Evolutionary conservation across 495 filamentous ascomycete genomes (phyloP), one percentile per base, ranked within the genome.

Genomic region (Hypomontagnella monticulosa): DNA sequence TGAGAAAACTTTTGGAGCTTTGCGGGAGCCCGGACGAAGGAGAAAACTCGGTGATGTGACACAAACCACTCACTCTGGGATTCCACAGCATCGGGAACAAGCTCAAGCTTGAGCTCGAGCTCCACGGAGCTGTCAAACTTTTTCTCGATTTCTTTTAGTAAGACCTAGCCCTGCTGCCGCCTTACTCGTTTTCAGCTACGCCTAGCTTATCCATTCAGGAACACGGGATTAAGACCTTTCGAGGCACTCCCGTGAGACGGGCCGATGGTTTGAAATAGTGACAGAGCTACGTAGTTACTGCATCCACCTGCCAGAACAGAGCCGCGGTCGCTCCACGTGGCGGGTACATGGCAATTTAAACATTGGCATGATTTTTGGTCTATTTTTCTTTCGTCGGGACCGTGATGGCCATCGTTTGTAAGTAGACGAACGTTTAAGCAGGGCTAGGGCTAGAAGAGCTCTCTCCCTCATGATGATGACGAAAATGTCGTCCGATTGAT

Each of bases 121-220:
- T 27, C 50, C 48, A 47, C 42, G 51, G 34, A 53, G 27, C 47
- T 52, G 47, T 53, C 40, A 57, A 38, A 32, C 27, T 43, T 57
- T 51, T 64, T 52, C 33, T 48, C 44, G n/a, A 14, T 38, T 46
- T 43, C 33, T 55, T 34, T 18, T 41, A 40, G 32, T 32, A 18
- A 18, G 36, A 46, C 14, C 36, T 65, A 52, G 61, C 47, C 53
- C 54, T 54, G 44, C 47, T 3, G 34, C 27, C 61, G 61, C 61
- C 61, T 65, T 58, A 65, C 61, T 65, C 54, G 27, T 53, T 63
- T 58, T 65, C 61, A 65, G 61, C 61, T 54, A 47, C 33, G 11
- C 12, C 23, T 57, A 63, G 53, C 53, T 34, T 30, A 36, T 19
- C 57, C 23, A 60, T 36, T 52, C 27, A 52, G 47, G 18, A 46